Evolutionary conservation across 2,329 filamentous ascomycete genomes (phyloP).

Genomic region (Cladophialophora carrionii): DNA sequence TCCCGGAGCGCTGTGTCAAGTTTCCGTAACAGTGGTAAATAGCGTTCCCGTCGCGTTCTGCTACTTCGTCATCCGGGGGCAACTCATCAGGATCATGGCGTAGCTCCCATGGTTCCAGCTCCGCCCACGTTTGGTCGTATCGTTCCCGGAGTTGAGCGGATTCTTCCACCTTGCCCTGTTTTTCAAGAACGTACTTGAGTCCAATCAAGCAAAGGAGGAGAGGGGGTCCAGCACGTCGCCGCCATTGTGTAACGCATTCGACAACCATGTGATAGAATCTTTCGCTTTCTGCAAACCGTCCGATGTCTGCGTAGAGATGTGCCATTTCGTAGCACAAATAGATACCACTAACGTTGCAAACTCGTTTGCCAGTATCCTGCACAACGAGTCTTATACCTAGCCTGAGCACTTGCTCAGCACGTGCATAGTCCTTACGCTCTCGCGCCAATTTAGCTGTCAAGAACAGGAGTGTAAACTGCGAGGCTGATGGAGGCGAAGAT

Average conservation of each 20-base stretch:
- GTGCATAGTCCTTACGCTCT: neutral
- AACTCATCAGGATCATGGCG: neutral
- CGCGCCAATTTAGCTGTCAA: neutral
- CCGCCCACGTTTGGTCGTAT: neutral
- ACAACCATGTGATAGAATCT: neutral
- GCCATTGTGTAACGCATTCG: neutral
- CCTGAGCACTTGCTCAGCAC: neutral
- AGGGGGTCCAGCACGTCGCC: rapidly evolving
- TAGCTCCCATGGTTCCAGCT: conserved; percentile 3
- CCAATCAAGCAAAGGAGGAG: neutral
- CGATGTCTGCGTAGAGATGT: neutral
- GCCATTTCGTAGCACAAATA: neutral
- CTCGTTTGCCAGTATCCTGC: neutral
- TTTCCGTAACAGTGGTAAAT: neutral
- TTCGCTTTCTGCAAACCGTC: neutral
- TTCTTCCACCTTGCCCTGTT: neutral
- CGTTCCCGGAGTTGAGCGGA: neutral
- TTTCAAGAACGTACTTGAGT: neutral
- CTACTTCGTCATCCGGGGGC: neutral
- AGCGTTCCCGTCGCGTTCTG: too few species aligned
- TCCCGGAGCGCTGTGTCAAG: neutral
- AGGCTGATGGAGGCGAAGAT: neutral
- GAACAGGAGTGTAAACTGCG: neutral
- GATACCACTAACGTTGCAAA: neutral
- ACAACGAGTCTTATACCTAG: neutral